phyloP scores from a whole-genome alignment of 331 rosid species.

The Malus hybrid region DNA sequence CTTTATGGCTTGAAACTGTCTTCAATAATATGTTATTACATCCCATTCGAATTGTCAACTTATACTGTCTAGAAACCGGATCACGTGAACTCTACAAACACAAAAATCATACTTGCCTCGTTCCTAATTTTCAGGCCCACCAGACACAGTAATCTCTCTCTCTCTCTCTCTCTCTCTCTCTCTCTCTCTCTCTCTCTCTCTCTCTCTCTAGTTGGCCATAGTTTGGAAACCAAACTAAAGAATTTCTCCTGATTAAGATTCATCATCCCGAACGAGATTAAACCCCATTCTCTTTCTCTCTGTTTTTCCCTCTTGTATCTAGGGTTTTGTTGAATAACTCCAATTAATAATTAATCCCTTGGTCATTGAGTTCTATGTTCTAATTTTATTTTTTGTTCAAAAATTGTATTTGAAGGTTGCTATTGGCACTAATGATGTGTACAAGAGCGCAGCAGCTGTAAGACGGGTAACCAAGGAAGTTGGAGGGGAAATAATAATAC shows the following conservation, averaged over 20 bases:
- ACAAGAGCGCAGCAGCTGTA: constrained; percentile 6
- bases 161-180: not conserved
- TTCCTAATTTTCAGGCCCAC: not conserved
- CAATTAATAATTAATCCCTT: not conserved
- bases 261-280: too few species aligned
- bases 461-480: not conserved
- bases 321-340: not conserved
- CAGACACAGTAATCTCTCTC: not conserved
- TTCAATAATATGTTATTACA: too few species aligned
- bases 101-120: too few species aligned
- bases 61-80: too few species aligned
- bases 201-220: not conserved
- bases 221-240: too few species aligned
- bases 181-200: not conserved
- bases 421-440: constrained; percentile 12
- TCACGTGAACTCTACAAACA: too few species aligned
- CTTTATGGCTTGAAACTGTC: too few species aligned
- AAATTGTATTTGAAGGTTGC: constrained; percentile 1
- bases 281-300: too few species aligned
- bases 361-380: not conserved
- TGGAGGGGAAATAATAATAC: constrained; percentile 3
- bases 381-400: not conserved
- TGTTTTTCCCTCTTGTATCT: not conserved
- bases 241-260: too few species aligned
- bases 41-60: too few species aligned